A percentile compares a stretch with the other conserved stretches of the same genome.
phyloP scores from a whole-genome alignment of 495 filamentous ascomycete species.

The Astrocystis sublimbata region DNA sequence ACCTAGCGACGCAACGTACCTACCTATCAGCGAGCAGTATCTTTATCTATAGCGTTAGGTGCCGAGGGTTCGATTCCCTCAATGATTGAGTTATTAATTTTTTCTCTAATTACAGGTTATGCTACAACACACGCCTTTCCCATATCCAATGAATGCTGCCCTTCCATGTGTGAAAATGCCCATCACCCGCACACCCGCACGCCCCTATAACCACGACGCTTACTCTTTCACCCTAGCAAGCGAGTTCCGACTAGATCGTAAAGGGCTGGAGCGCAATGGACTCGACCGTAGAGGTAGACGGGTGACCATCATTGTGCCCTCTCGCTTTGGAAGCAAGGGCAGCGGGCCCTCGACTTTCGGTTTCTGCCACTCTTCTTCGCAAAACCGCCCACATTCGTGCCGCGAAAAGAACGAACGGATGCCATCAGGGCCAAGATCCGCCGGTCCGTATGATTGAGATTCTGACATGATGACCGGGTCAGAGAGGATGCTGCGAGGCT shows the following conservation, averaged over 20 bases:
- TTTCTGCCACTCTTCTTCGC: neutral
- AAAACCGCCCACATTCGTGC: slow-evolving; percentile 23
- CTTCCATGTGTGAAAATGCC: too few species aligned
- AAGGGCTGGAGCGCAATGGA: too few species aligned
- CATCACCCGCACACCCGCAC: too few species aligned
- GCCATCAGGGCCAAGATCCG: slow-evolving; percentile 36
- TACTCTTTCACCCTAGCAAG: neutral
- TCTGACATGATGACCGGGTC: slow-evolving; percentile 40
- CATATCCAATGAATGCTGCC: too few species aligned
- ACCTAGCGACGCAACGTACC: too few species aligned
- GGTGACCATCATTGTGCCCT: neutral
- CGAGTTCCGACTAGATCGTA: neutral
- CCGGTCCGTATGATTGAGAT: slow-evolving; percentile 34
- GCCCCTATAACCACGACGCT: too few species aligned
- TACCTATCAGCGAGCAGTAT: too few species aligned
- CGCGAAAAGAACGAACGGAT: slow-evolving; percentile 41
- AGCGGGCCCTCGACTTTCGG: neutral
- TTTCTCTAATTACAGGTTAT: too few species aligned
- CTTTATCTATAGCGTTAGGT: too few species aligned
- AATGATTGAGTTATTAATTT: too few species aligned
- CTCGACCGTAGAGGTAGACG: neutral
- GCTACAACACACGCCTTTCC: too few species aligned
- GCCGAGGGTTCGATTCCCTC: too few species aligned
- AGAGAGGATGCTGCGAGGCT: slow-evolving; percentile 27
- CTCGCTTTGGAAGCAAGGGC: neutral